A percentile compares a stretch with the other conserved stretches of the same genome.
These are phyloP conservation scores for Cyclotella choctawhatcheeana DNA, from an alignment of 108 stramenopile genomes.

Conservation along the genomic window DNA sequence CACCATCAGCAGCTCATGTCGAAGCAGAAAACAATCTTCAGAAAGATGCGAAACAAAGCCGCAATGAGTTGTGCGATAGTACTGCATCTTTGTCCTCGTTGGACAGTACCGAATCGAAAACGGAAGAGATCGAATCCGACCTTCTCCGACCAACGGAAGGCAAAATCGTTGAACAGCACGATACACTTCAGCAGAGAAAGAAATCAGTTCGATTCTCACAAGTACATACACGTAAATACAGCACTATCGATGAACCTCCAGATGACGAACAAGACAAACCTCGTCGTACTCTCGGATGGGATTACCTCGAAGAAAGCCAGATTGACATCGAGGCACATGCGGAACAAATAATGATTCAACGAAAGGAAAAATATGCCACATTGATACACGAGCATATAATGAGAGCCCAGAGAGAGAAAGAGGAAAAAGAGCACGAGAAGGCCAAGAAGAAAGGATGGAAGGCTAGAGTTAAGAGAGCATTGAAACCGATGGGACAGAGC, in stretches of 20 bases:
- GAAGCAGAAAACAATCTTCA: too few relatives aligned
- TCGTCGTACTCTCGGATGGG: conserved; percentile 24
- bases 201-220: conserved; percentile 17
- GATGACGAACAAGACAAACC: conserved; percentile 8
- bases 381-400: conserved; percentile 17
- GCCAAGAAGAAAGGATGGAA: conserved; percentile 27
- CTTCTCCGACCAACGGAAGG: background rate
- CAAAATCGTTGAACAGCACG: too few relatives aligned
- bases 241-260: conserved; percentile 16
- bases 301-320: conserved; percentile 12
- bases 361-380: conserved; percentile 3
- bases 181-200: background rate
- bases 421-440: background rate
- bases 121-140: background rate
- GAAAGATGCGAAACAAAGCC: too few relatives aligned
- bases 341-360: background rate
- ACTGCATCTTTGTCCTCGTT: background rate
- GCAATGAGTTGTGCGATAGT: conserved; percentile 7
- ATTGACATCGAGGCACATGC: conserved; percentile 11
- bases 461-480: conserved; percentile 1
- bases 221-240: conserved; percentile 18
- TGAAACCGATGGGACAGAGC: conserved; percentile 19
- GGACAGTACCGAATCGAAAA: background rate
- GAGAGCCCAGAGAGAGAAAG: background rate
- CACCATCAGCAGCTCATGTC: too few relatives aligned